phyloP scores from a whole-genome alignment of 2,329 filamentous ascomycete genomes.

The Myriosclerotinia scirpicola region DNA sequence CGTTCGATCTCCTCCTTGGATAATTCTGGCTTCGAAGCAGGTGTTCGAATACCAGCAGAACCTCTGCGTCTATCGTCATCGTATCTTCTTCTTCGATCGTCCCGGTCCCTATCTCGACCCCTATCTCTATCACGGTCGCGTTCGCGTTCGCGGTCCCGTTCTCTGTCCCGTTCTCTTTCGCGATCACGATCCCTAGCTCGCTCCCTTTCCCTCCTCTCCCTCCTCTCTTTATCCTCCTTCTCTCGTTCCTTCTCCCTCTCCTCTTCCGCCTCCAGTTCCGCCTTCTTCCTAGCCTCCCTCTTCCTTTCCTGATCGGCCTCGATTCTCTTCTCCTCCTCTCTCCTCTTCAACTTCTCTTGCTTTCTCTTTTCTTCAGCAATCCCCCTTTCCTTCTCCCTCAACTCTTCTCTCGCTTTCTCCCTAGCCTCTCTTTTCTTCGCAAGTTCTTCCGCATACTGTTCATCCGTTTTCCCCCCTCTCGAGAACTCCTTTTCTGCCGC shows the following conservation, averaged over 20 bases:
- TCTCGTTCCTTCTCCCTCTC: constrained; percentile 30
- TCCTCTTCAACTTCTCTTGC: constrained; percentile 53
- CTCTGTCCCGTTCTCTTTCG: constrained; percentile 33
- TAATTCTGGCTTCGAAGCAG: constrained; percentile 33
- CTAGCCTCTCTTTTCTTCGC: constrained; percentile 59
- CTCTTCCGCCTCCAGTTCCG: constrained; percentile 36
- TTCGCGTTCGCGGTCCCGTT: constrained; percentile 26
- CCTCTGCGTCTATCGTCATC: constrained; percentile 32
- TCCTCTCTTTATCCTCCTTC: constrained; percentile 43
- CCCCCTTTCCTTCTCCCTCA: constrained; percentile 56
- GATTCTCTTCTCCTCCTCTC: constrained; percentile 49
- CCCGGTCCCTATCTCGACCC: constrained; percentile 28
- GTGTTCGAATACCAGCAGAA: constrained; percentile 25
- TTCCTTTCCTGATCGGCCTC: constrained; percentile 49
- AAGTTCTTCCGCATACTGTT: constrained; percentile 69
- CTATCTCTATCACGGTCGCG: constrained; percentile 37
- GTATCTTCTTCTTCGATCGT: constrained; percentile 35
- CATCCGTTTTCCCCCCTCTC: constrained; percentile 70
- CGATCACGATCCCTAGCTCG: constrained; percentile 39
- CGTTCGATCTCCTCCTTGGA: constrained; percentile 40
- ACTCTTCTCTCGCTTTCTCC: constrained; percentile 60
- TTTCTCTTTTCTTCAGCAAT: constrained; percentile 62
- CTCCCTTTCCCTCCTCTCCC: constrained; percentile 27
- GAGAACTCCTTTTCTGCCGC: constrained; percentile 63
- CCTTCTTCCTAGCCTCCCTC: constrained; percentile 39